phyloP scores from a whole-genome alignment of 208 protist species.

The Trypanosoma brucei region DNA sequence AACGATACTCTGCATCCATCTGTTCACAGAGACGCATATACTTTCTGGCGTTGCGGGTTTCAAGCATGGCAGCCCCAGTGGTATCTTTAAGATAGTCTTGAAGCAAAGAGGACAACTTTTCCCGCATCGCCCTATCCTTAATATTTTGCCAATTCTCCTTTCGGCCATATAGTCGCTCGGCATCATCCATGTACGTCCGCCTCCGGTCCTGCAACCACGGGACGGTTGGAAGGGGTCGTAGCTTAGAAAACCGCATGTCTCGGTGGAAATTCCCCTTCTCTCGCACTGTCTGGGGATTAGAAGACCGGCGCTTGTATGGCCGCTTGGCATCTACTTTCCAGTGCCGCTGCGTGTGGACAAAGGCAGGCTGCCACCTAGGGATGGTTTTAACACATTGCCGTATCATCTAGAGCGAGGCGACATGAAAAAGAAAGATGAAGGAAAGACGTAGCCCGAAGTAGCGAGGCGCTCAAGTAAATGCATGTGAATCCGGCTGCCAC shows the following conservation, averaged over 20 bases:
- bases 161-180: constrained; percentile 81
- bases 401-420: not conserved
- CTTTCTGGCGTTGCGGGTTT: constrained; percentile 56
- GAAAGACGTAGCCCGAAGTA: not conserved
- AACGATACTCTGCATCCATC: constrained; percentile 60
- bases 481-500: too few relatives aligned
- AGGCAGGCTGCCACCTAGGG: not conserved
- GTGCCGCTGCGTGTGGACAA: constrained; percentile 7
- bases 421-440: not conserved
- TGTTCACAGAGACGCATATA: constrained; percentile 54
- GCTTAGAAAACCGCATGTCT: constrained; percentile 67
- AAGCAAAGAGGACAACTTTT: constrained; percentile 72
- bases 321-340: constrained; percentile 5
- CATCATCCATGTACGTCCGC: constrained; percentile 85
- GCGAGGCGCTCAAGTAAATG: not conserved
- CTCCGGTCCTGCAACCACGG: constrained; percentile 71
- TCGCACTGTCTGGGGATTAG: constrained; percentile 66
- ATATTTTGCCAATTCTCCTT: constrained; percentile 78
- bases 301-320: constrained; percentile 62
- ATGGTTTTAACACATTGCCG: not conserved
- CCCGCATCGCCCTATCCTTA: constrained; percentile 52
- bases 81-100: constrained; percentile 80
- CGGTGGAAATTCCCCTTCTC: constrained; percentile 72
- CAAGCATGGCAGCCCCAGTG: constrained; percentile 49
- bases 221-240: constrained; percentile 60